Evolutionary conservation across 768 basidiomycete genomes (phyloP).

Genomic region (Termitomyces sp.): DNA sequence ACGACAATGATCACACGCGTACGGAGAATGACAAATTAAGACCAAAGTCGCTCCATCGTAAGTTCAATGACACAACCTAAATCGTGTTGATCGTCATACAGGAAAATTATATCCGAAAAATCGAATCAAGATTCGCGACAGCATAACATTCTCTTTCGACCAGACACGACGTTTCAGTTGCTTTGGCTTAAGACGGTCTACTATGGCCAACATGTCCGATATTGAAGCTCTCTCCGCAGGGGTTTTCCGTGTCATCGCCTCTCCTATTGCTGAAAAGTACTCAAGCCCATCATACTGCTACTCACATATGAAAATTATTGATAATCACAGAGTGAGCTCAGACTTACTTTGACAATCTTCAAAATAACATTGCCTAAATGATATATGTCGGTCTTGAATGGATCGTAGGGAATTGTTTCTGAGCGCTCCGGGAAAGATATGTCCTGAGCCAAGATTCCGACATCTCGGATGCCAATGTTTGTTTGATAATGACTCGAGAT

Average conservation of each 20-base stretch:
- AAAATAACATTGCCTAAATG: no score
- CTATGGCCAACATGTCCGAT: neutral
- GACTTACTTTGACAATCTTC: neutral
- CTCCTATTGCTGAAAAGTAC: neutral
- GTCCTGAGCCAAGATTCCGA: constrained; percentile 32
- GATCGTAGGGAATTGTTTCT: constrained; percentile 7
- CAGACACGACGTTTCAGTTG: no score
- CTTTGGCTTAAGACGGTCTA: neutral
- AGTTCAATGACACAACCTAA: neutral
- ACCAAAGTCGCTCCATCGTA: neutral
- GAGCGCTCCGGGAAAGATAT: constrained; percentile 32
- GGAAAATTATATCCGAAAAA: neutral
- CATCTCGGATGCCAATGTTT: constrained; percentile 15
- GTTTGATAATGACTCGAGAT: no score
- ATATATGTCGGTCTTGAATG: no score
- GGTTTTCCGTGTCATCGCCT: neutral
- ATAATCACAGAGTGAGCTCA: neutral
- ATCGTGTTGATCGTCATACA: neutral
- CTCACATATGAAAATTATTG: no score
- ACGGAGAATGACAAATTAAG: neutral
- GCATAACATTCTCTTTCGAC: no score
- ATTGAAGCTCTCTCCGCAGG: neutral
- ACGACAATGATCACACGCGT: no score
- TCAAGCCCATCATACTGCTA: no score
- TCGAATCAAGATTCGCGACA: no score